These are phyloP conservation scores for Anthostomella pinea DNA, from an alignment of 2,329 filamentous ascomycete genomes.

Conservation along the genomic window DNA sequence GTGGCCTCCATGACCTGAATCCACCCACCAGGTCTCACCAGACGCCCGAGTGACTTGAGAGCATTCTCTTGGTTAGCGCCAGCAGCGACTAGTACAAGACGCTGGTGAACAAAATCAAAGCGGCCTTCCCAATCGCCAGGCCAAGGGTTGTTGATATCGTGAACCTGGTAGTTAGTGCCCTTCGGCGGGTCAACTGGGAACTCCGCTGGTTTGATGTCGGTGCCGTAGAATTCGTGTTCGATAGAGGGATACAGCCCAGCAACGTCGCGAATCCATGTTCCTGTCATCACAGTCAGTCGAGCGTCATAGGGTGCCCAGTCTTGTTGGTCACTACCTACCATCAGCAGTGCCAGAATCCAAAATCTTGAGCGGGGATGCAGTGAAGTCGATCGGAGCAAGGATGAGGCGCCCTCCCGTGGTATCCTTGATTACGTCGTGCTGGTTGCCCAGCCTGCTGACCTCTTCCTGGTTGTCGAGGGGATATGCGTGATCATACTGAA, in stretches of 20 bases:
- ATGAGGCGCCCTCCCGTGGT: slow-evolving; percentile 1
- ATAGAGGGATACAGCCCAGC: background rate
- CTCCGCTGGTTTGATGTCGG: no score
- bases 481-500: slow-evolving; percentile 1
- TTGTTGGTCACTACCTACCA: slow-evolving; percentile 3
- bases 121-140: slow-evolving; percentile 3
- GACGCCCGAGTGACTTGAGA: background rate
- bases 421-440: slow-evolving; percentile 3
- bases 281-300: slow-evolving; percentile 1
- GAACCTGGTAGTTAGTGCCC: background rate
- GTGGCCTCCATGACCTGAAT: slow-evolving; percentile 8
- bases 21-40: slow-evolving; percentile 7
- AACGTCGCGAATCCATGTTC: slow-evolving; percentile 4
- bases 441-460: background rate
- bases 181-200: background rate
- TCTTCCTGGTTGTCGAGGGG: slow-evolving; percentile 2
- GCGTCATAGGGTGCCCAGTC: background rate
- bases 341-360: slow-evolving; percentile 5
- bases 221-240: slow-evolving; percentile 1
- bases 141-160: slow-evolving; percentile 1
- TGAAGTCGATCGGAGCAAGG: slow-evolving; percentile 1
- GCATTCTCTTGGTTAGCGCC: slow-evolving; percentile 3
- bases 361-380: background rate
- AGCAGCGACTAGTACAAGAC: slow-evolving; percentile 4
- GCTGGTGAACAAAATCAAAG: slow-evolving; percentile 6